Percentiles rank a stretch among this genome's conserved stretches.
Evolutionary conservation across 768 basidiomycete species (phyloP).

Genomic region (Lentinula sp.): DNA sequence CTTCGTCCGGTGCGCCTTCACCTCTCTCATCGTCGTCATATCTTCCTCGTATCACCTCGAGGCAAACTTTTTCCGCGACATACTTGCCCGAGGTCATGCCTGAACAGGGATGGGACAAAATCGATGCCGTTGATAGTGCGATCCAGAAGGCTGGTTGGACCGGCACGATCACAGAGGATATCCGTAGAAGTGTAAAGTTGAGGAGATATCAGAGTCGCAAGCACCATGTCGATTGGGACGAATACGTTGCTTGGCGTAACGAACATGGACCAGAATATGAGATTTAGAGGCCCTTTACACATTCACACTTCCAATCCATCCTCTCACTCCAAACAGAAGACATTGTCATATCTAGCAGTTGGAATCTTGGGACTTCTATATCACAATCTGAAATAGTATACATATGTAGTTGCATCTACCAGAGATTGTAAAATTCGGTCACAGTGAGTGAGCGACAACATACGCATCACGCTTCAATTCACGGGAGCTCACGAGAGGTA

Average conservation of each 20-base stretch:
- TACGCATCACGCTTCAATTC: neutral
- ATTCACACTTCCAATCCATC: neutral
- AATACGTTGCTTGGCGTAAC: constrained; percentile 72
- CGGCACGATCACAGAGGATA: constrained; percentile 75
- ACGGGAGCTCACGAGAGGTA: neutral
- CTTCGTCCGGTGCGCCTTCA: constrained; percentile 61
- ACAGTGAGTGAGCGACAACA: too few relatives aligned
- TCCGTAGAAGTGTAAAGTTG: constrained; percentile 69
- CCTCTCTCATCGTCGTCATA: constrained; percentile 63
- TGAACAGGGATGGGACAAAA: constrained; percentile 91
- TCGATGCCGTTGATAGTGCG: constrained; percentile 85
- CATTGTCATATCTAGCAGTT: neutral
- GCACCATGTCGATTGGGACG: constrained; percentile 64
- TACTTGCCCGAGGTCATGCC: constrained; percentile 91
- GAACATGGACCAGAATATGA: constrained; percentile 19
- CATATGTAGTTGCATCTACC: neutral
- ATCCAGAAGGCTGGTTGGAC: constrained; percentile 92
- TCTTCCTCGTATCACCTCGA: constrained; percentile 45
- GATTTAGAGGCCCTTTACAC: neutral
- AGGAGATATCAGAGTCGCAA: constrained; percentile 78
- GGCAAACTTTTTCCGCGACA: constrained; percentile 71
- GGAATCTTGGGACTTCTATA: neutral
- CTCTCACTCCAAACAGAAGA: neutral
- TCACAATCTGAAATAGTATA: neutral
- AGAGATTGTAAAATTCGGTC: neutral